Evolutionary conservation across 768 basidiomycete genomes (phyloP).

Genomic region (Paxillus involutus): DNA sequence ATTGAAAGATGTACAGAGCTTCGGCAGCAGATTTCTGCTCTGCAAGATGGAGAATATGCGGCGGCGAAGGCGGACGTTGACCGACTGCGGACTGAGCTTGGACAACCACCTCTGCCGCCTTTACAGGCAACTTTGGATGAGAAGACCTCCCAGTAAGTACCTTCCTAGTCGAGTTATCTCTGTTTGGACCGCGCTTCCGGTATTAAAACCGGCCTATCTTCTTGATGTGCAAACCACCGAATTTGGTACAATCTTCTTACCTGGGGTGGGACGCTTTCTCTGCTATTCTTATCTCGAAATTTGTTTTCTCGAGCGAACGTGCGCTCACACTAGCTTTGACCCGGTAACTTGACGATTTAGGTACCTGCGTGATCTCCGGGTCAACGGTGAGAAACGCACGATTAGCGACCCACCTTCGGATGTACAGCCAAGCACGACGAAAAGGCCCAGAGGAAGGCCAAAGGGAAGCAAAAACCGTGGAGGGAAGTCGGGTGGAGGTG

Average conservation of each 20-base stretch:
- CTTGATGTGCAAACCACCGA: slow-evolving; percentile 1
- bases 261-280: neutral
- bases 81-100: slow-evolving; percentile 70
- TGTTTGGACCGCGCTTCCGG: slow-evolving; percentile 3
- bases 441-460: slow-evolving; percentile 64
- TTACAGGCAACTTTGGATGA: slow-evolving; percentile 76
- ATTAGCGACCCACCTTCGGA: slow-evolving; percentile 28
- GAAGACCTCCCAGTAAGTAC: slow-evolving; percentile 51
- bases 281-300: slow-evolving; percentile 1
- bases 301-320: slow-evolving; percentile 6
- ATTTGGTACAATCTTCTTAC: slow-evolving; percentile 4
- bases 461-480: slow-evolving; percentile 66
- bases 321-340: slow-evolving; percentile 11
- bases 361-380: slow-evolving; percentile 62
- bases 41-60: slow-evolving; percentile 78
- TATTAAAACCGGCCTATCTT: slow-evolving; percentile 1
- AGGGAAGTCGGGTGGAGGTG: slow-evolving; percentile 17
- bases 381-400: slow-evolving; percentile 45
- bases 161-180: slow-evolving; percentile 11
- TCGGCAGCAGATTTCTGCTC: slow-evolving; percentile 58
- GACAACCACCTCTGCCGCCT: slow-evolving; percentile 70
- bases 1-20: slow-evolving; percentile 60
- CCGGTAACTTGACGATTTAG: slow-evolving; percentile 31
- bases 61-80: slow-evolving; percentile 77
- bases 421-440: slow-evolving; percentile 31